phyloP scores from a whole-genome alignment of 345 rosid species.

The Kernera saxatilis region DNA sequence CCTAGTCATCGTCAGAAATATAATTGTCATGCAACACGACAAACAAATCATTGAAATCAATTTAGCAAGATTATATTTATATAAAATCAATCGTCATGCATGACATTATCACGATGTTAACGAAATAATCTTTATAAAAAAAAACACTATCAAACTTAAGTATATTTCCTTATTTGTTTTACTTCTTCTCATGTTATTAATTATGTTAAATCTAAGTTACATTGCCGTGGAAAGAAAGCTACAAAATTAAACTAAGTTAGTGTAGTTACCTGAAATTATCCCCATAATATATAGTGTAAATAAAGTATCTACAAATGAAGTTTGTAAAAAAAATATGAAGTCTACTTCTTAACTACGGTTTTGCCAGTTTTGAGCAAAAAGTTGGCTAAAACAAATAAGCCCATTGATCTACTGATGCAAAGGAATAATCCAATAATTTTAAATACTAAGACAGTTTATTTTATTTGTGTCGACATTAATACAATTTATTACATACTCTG shows the following conservation, averaged over 20 bases:
- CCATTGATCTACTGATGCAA: no score
- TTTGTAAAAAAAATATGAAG: no score
- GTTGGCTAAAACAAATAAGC: no score
- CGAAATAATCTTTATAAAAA: background rate
- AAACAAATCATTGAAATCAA: background rate
- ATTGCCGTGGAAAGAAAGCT: no score
- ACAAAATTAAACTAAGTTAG: no score
- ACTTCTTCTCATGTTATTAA: no score
- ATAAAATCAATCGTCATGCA: conserved; percentile 19
- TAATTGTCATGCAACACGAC: conserved; percentile 19
- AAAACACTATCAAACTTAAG: background rate
- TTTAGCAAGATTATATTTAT: background rate
- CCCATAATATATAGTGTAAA: no score
- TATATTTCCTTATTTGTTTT: background rate
- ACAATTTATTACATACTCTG: background rate
- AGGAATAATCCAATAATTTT: background rate
- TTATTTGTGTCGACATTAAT: background rate
- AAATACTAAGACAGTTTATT: background rate
- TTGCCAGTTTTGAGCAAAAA: no score
- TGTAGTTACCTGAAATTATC: no score
- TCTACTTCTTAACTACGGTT: no score
- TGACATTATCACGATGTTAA: conserved; percentile 18
- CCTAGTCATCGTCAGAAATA: background rate
- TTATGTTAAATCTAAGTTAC: no score
- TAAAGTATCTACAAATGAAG: no score